These are phyloP conservation scores for Diaporthe sp. DNA, from an alignment of 2,329 filamentous ascomycete species.

Conservation along the genomic window DNA sequence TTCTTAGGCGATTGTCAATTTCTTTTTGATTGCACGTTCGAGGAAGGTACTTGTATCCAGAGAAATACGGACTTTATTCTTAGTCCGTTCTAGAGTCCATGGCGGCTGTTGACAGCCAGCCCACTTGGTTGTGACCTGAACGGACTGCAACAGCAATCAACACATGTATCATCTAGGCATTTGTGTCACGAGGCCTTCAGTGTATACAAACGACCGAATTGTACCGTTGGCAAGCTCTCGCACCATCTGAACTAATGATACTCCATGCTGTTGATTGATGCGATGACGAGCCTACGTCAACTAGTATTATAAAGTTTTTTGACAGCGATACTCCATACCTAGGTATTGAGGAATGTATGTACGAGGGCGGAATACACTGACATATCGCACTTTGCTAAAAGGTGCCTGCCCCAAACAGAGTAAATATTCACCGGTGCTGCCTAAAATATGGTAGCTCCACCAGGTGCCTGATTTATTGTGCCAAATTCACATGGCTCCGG, in stretches of 20 bases:
- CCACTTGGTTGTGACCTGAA: too few relatives aligned
- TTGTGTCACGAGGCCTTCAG: neutral
- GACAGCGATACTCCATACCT: too few relatives aligned
- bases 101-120: too few relatives aligned
- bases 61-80: neutral
- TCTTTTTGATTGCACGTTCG: too few relatives aligned
- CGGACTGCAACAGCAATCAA: neutral
- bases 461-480: neutral
- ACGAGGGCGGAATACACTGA: neutral
- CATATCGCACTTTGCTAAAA: neutral
- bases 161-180: accelerated
- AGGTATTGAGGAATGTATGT: neutral
- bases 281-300: neutral
- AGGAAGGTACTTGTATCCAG: too few relatives aligned
- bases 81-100: neutral
- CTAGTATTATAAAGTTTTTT: too few relatives aligned
- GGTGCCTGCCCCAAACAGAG: neutral
- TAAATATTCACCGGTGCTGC: neutral
- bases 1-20: too few relatives aligned
- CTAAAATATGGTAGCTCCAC: neutral
- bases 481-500: neutral
- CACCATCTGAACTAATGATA: neutral
- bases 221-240: neutral
- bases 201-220: neutral
- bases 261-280: neutral